Evolutionary conservation across 2,329 filamentous ascomycete genomes (phyloP).

Genomic region (Penicillium sclerotiorum): DNA sequence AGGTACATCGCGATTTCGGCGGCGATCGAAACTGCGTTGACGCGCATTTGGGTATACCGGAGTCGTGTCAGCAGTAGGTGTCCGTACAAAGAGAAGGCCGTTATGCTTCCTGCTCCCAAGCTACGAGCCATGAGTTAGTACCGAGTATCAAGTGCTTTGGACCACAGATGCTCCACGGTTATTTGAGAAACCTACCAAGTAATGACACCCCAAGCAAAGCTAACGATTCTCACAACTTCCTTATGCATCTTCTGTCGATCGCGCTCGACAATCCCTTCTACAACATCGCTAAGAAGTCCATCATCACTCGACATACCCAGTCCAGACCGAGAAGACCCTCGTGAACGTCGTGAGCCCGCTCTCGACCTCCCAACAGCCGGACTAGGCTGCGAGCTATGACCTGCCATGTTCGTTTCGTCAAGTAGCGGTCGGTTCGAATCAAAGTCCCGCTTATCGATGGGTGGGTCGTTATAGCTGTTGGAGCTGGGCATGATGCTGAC

Average conservation of each 20-base stretch:
- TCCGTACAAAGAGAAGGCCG: slow-evolving; percentile 91
- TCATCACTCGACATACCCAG: slow-evolving; percentile 30
- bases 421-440: slow-evolving; percentile 44
- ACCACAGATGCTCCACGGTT: too few species aligned
- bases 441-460: slow-evolving; percentile 52
- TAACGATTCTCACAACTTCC: slow-evolving; percentile 56
- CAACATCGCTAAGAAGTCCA: slow-evolving; percentile 62
- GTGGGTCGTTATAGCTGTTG: slow-evolving; percentile 19
- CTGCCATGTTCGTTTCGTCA: slow-evolving; percentile 20
- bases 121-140: slow-evolving; percentile 32
- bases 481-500: slow-evolving; percentile 26
- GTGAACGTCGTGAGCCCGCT: slow-evolving; percentile 22
- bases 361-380: slow-evolving; percentile 29
- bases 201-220: slow-evolving; percentile 63
- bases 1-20: slow-evolving; percentile 89
- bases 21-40: slow-evolving; percentile 86
- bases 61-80: slow-evolving; percentile 84
- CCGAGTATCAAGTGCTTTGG: not conserved
- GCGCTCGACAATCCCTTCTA: slow-evolving; percentile 61
- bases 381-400: slow-evolving; percentile 16
- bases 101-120: slow-evolving; percentile 87
- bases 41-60: slow-evolving; percentile 85
- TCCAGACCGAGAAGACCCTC: slow-evolving; percentile 19
- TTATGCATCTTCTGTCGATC: slow-evolving; percentile 58
- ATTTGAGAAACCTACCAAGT: slow-evolving; percentile 51